phyloP scores from a whole-genome alignment of 176 grass and related monocot genomes.

The Rhipidocladum racemiflorum region DNA sequence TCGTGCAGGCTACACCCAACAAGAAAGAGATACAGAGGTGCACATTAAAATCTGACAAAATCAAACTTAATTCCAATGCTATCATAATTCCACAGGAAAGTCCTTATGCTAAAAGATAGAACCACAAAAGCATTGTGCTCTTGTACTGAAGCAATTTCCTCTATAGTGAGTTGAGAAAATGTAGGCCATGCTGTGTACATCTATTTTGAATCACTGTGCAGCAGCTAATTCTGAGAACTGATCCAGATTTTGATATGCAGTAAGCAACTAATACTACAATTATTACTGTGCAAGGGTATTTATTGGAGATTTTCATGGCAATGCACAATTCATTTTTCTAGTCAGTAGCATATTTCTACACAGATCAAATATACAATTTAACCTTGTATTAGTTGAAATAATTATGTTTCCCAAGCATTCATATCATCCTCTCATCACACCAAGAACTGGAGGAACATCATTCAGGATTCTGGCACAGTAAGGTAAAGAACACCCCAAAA shows the following conservation, averaged over 20 bases:
- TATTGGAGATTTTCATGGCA: not conserved
- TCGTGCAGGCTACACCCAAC: not conserved
- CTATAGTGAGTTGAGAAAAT: not conserved
- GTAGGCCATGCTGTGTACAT: not conserved
- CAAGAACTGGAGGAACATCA: conserved; percentile 58
- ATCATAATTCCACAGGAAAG: not conserved
- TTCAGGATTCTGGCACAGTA: too few species aligned
- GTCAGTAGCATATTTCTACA: not conserved
- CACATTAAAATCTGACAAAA: conserved; percentile 3
- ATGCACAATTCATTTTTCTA: not conserved
- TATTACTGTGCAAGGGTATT: not conserved
- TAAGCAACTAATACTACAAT: not conserved
- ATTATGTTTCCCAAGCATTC: too few species aligned
- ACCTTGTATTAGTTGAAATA: too few species aligned
- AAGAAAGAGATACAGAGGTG: not conserved
- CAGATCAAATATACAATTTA: too few species aligned
- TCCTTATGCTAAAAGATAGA: not conserved
- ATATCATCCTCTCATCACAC: conserved; percentile 96
- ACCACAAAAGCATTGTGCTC: not conserved
- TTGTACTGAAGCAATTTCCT: not conserved
- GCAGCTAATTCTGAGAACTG: not conserved
- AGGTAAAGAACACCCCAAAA: not conserved
- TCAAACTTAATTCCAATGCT: conserved; percentile 8
- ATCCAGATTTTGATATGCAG: not conserved
- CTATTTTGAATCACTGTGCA: too few species aligned